Base-by-base conservation (phyloP, 2,329 filamentous ascomycete species). In the Nothopassalora personata region DNA sequence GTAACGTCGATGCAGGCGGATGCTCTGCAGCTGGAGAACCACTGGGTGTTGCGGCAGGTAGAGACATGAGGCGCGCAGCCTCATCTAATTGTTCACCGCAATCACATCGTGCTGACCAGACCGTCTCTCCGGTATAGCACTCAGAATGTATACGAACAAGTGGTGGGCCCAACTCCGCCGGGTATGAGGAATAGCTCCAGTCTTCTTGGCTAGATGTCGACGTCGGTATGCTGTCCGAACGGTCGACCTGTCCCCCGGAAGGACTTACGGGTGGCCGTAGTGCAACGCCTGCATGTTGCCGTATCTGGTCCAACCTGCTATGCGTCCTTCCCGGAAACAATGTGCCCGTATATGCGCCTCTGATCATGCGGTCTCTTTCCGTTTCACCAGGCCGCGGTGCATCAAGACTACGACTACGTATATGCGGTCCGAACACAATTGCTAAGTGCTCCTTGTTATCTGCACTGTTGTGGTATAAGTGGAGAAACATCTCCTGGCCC, bases 61-160 rank as follows among this genome's bases (percentile, higher is more conserved):
- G 53, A 18, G 66, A 88, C 94, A 99, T 99, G 1, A 99, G 79
- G 28, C 94, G 84, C 1, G 93, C 94, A 1, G 94, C 94, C 77
- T 99, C 94, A 73, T 99, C 94, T 1, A 99, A 82, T 74, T 99
- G 94, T 76, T 99, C 94, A 58, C 94, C 94, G 73, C 94, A 99
- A 76, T 99, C 94, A 77, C 94, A 99, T 30, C 94, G 86, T 36
- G 94, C 93, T 7, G 92, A 97, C 94, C 94, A 97, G 0, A 95
- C 94, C 0, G 94, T 99, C 79, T 99, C 94, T 60, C 94, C 94
- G 0, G 94, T 99, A 75, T 99, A 99, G 77, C 94, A 99, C 75
- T 99, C 94, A 3, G 90, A 96, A 74, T 99, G 94, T 71, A 99
- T 99, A 58, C 94, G 84, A 50, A 99, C 93, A 43, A 99, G 79